phyloP scores from a whole-genome alignment of 257 asterid species.

The Forsythia viridissima region DNA sequence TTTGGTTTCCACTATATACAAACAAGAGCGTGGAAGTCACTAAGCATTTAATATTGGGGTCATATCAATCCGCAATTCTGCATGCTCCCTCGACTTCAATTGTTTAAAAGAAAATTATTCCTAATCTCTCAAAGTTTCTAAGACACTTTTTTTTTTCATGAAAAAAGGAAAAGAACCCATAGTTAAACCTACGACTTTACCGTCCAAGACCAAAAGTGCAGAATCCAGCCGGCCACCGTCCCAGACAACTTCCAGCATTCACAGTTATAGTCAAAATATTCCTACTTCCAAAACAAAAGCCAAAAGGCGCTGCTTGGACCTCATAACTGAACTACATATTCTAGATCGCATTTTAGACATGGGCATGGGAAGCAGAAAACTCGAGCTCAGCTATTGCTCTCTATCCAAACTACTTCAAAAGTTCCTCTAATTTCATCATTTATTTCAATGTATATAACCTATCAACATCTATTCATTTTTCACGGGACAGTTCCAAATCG shows the following conservation, averaged over 20 bases:
- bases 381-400: not conserved
- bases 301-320: not conserved
- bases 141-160: not conserved
- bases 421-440: not conserved
- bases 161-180: not conserved
- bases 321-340: not conserved
- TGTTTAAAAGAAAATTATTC: not conserved
- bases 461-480: not conserved
- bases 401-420: not conserved
- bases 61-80: not conserved
- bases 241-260: not conserved
- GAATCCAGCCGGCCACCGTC: not conserved
- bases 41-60: not conserved
- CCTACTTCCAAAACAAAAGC: not conserved
- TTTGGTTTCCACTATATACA: not conserved
- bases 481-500: not conserved
- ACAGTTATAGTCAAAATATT: not conserved
- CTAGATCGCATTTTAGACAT: not conserved
- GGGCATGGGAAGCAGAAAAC: not conserved
- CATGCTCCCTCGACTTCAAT: not conserved
- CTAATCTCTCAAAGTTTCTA: not conserved
- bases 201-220: not conserved
- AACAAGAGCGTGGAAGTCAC: not conserved
- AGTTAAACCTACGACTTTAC: not conserved
- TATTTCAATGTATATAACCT: not conserved